Evolutionary conservation across 345 rosid genomes (phyloP).

Genomic region (Luvunga scandens): DNA sequence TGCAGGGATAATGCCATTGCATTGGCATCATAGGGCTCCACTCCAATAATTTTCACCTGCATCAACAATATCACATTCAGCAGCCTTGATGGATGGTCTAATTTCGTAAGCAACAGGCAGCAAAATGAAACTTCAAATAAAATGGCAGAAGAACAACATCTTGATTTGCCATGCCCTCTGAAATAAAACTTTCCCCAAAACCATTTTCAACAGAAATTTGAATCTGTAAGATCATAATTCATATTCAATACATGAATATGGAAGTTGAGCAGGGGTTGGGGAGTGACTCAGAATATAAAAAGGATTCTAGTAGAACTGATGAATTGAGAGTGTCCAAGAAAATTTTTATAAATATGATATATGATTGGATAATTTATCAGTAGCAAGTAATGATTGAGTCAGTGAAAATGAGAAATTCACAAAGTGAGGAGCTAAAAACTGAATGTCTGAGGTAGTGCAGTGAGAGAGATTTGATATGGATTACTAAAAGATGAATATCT

Average conservation of each 20-base stretch:
- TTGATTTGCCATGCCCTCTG: not conserved
- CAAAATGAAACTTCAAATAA: not conserved
- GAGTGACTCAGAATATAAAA: not conserved
- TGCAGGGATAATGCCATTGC: slow-evolving; percentile 97
- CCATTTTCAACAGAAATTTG: not conserved
- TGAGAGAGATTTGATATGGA: not conserved
- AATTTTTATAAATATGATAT: not conserved
- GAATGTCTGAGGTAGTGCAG: not conserved
- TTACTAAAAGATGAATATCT: not conserved
- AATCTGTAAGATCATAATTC: not conserved
- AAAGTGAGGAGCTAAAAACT: not conserved
- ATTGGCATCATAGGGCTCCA: slow-evolving; percentile 92
- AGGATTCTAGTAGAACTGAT: not conserved
- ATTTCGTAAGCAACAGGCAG: not conserved
- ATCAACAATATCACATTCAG: not conserved
- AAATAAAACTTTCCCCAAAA: not conserved
- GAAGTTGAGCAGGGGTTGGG: not conserved
- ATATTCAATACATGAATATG: not conserved
- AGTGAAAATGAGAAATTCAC: not conserved
- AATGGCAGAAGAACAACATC: not conserved
- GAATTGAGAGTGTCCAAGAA: not conserved
- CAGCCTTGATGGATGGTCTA: slow-evolving; percentile 1
- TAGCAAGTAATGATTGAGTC: not conserved
- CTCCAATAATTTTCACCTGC: slow-evolving; percentile 96
- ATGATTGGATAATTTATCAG: not conserved